Conservation (phyloP, 2,329 filamentous ascomycete genomes). For the Ophiocordyceps sinensis region DNA sequence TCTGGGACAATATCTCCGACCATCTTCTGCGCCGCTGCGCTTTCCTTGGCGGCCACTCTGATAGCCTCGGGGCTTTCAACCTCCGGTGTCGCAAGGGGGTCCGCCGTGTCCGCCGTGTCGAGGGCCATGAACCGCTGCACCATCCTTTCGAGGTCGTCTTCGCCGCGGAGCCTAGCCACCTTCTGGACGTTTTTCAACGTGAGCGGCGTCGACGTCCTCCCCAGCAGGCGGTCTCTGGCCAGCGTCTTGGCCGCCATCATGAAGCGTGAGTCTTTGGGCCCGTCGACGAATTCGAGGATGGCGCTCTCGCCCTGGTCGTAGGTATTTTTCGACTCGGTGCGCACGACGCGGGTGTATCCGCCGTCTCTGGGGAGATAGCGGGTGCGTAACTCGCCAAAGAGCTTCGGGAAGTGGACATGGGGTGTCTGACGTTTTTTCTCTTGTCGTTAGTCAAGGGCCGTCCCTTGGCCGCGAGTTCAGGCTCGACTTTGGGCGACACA, state of each 20-base stretch:
- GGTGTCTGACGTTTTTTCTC: slow-evolving; percentile 37
- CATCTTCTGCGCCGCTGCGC: slow-evolving; percentile 17
- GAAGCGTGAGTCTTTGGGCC: slow-evolving; percentile 85
- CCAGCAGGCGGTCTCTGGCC: slow-evolving; percentile 44
- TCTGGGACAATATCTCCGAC: slow-evolving; percentile 15
- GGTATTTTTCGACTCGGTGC: slow-evolving; percentile 74
- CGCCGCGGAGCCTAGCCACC: slow-evolving; percentile 65
- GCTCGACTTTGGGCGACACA: slow-evolving; percentile 15
- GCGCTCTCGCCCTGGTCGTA: slow-evolving; percentile 78
- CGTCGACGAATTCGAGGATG: slow-evolving; percentile 90
- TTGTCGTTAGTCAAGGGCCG: background rate
- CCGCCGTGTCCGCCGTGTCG: slow-evolving; percentile 8
- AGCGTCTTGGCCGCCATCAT: slow-evolving; percentile 82
- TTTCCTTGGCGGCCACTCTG: slow-evolving; percentile 12
- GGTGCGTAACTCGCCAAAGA: slow-evolving; percentile 69
- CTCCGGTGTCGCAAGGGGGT: slow-evolving; percentile 2
- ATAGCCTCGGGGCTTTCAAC: slow-evolving; percentile 7
- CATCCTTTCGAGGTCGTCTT: slow-evolving; percentile 52
- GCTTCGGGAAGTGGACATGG: slow-evolving; percentile 60
- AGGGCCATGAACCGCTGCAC: slow-evolving; percentile 28
- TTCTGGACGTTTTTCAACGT: slow-evolving; percentile 71
- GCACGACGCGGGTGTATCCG: slow-evolving; percentile 88
- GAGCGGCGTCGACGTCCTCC: slow-evolving; percentile 49
- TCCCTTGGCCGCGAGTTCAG: too few relatives aligned
- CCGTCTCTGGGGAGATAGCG: slow-evolving; percentile 71